phyloP scores from a whole-genome alignment of 1,284 basidiomycete genomes.

The Sanghuangporus baumii region DNA sequence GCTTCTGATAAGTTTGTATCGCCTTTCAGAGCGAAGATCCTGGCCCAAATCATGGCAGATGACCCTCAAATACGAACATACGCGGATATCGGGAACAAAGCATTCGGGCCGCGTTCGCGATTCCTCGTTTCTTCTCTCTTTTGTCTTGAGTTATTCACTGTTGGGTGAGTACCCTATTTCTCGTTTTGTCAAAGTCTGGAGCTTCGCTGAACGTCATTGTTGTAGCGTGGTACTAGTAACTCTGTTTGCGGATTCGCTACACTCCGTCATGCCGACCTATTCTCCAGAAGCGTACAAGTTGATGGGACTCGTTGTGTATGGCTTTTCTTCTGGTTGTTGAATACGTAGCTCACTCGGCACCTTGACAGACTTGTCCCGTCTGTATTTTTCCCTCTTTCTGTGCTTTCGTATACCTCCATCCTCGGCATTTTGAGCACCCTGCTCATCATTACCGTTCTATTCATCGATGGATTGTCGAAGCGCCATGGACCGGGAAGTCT shows the following conservation, averaged over 20 bases:
- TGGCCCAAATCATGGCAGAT: constrained; percentile 67
- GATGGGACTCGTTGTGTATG: constrained; percentile 67
- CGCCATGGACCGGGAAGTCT: constrained; percentile 77
- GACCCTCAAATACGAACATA: constrained; percentile 77
- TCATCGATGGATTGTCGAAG: constrained; percentile 84
- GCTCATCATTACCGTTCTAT: constrained; percentile 73
- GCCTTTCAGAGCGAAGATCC: constrained; percentile 67
- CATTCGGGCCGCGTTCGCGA: constrained; percentile 73
- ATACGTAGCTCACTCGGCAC: background rate
- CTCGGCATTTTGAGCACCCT: constrained; percentile 79
- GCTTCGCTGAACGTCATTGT: background rate
- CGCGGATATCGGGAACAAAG: constrained; percentile 83
- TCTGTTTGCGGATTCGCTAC: constrained; percentile 80
- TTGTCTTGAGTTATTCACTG: constrained; percentile 80
- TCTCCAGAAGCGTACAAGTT: constrained; percentile 73
- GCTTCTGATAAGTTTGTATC: background rate
- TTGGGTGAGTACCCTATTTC: constrained; percentile 44
- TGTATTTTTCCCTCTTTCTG: constrained; percentile 75
- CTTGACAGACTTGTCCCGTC: constrained; percentile 67
- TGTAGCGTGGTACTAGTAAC: constrained; percentile 78
- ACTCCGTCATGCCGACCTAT: constrained; percentile 62
- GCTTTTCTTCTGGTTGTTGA: constrained; percentile 8
- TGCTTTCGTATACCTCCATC: constrained; percentile 83
- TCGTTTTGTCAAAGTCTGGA: background rate
- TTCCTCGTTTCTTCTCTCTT: constrained; percentile 71